phyloP scores from a whole-genome alignment of 306 rosid genomes.

The Sesbania bispinosa region DNA sequence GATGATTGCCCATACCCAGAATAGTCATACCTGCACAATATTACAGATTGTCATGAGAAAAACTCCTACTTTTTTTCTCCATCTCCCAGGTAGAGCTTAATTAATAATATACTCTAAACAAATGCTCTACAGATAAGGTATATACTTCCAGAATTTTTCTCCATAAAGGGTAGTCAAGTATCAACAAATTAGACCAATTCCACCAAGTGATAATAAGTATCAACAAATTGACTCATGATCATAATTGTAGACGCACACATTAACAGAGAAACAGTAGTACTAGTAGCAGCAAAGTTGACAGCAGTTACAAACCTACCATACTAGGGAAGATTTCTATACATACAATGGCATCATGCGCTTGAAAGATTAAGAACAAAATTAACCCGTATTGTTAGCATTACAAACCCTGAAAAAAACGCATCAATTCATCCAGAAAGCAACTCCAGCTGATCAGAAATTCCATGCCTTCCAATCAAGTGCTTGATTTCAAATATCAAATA shows the following conservation, averaged over 20 bases:
- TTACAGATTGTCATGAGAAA: conserved; percentile 14
- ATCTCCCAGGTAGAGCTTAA: background rate
- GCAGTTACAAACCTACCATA: background rate
- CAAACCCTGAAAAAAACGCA: background rate
- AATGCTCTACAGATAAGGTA: background rate
- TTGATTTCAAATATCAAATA: background rate
- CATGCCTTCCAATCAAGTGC: background rate
- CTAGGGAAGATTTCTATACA: background rate
- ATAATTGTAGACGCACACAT: conserved; percentile 1
- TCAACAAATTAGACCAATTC: background rate
- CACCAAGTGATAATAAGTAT: background rate
- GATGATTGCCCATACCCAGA: conserved; percentile 95
- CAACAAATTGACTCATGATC: too few relatives aligned
- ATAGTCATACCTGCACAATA: conserved; percentile 82
- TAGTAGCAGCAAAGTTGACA: background rate
- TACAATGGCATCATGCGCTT: background rate
- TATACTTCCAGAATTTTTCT: background rate
- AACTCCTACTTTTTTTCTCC: background rate
- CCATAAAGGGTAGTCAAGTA: background rate
- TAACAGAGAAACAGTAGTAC: background rate
- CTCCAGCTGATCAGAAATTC: conserved; percentile 4
- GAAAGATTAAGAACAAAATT: background rate
- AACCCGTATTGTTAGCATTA: background rate
- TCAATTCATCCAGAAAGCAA: background rate
- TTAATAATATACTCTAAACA: background rate